Conservation (phyloP, 1,284 basidiomycete genomes). For the Leccinum subrobustum region DNA sequence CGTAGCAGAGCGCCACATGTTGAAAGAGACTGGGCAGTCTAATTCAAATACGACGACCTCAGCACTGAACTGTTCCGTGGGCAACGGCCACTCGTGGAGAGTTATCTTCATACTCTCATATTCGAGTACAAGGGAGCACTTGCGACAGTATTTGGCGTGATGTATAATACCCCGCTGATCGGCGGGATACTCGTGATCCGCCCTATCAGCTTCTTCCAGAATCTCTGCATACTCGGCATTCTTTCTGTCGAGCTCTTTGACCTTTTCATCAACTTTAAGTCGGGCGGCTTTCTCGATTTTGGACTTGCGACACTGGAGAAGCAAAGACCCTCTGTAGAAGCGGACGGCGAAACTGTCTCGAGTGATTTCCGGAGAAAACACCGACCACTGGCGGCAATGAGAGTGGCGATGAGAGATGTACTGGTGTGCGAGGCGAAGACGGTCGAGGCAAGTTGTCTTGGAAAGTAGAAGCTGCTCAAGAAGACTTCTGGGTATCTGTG, state of each 20-base stretch:
- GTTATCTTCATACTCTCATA: slow-evolving; percentile 32
- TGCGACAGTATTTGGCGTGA: slow-evolving; percentile 22
- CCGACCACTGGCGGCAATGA: slow-evolving; percentile 9
- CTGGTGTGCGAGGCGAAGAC: slow-evolving; percentile 27
- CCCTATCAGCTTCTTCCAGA: not conserved
- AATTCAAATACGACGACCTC: slow-evolving; percentile 19
- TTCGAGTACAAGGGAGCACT: slow-evolving; percentile 33
- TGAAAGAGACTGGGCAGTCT: slow-evolving; percentile 35
- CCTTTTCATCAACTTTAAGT: not conserved
- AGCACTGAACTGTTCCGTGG: slow-evolving; percentile 23
- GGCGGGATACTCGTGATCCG: slow-evolving; percentile 2
- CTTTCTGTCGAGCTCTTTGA: not conserved
- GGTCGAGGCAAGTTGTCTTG: slow-evolving; percentile 26
- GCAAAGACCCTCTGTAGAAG: slow-evolving; percentile 26
- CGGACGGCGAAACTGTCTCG: slow-evolving; percentile 30
- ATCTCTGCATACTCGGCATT: slow-evolving; percentile 23
- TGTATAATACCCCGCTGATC: not conserved
- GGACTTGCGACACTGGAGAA: slow-evolving; percentile 26
- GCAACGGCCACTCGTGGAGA: slow-evolving; percentile 52
- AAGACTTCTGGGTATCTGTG: slow-evolving; percentile 39
- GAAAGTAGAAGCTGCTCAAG: slow-evolving; percentile 43
- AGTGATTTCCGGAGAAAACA: slow-evolving; percentile 19
- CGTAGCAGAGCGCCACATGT: slow-evolving; percentile 46
- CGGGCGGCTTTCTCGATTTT: slow-evolving; percentile 27
- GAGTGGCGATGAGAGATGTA: slow-evolving; percentile 35